Evolutionary conservation across 306 rosid genomes (phyloP).

Genomic region (Citrullus amarus): DNA sequence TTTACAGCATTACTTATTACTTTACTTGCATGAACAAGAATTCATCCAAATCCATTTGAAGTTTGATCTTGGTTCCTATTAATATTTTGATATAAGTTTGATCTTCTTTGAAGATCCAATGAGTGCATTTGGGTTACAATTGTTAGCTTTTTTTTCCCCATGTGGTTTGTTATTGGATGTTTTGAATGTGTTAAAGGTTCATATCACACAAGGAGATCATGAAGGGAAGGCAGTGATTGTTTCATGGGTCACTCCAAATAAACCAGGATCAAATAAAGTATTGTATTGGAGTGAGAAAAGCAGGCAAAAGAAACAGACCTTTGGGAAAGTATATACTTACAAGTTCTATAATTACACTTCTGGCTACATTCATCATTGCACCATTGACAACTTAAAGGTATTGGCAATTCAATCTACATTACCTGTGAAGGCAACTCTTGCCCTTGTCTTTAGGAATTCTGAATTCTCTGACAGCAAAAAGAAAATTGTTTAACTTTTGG

Average conservation of each 20-base stretch:
- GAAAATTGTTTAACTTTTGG: neutral
- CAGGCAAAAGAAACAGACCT: conserved; percentile 18
- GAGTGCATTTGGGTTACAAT: neutral
- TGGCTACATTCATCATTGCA: conserved; percentile 62
- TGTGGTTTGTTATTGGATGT: conserved; percentile 1
- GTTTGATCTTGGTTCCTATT: neutral
- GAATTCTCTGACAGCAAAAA: neutral
- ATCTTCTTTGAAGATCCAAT: neutral
- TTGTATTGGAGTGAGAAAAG: conserved; percentile 35
- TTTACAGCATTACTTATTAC: neutral
- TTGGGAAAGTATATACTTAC: conserved; percentile 33
- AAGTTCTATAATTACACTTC: conserved; percentile 52
- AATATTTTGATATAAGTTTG: neutral
- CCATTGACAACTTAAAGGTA: conserved; percentile 30
- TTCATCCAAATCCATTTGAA: neutral
- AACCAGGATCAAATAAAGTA: conserved; percentile 51
- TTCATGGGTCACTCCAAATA: conserved; percentile 57
- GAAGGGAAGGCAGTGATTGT: conserved; percentile 54
- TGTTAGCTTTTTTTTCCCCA: neutral
- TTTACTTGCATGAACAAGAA: neutral
- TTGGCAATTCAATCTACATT: neutral
- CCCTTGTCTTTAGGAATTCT: neutral
- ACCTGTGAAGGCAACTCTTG: neutral
- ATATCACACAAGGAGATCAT: conserved; percentile 80
- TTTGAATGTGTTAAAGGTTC: conserved; percentile 36